A percentile compares a stretch with the other conserved stretches of the same genome.
Evolutionary conservation across 352 stramenopile species (phyloP).

Genomic region (Blastocystis sp.): DNA sequence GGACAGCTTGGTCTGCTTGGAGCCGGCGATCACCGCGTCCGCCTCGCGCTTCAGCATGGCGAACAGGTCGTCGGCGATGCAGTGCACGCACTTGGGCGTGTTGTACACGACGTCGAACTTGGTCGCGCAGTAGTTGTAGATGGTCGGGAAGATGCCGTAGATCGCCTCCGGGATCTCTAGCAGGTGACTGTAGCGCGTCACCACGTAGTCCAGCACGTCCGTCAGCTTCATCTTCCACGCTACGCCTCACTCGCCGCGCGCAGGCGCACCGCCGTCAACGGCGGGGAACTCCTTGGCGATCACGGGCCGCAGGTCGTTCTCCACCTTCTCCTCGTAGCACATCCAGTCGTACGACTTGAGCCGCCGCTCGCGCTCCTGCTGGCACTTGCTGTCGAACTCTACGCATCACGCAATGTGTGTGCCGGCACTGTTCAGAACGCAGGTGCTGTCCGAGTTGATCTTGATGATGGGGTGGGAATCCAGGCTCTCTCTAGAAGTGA

Average conservation of each 20-base stretch:
- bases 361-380: not conserved
- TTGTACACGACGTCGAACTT: conserved; percentile 62
- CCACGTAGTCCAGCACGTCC: conserved; percentile 57
- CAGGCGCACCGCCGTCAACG: not conserved
- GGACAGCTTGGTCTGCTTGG: not conserved
- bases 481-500: conserved; percentile 15
- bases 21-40: conserved; percentile 4
- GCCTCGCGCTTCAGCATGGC: conserved; percentile 51
- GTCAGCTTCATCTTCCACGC: conserved; percentile 8
- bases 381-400: conserved; percentile 15
- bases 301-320: not conserved
- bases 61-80: conserved; percentile 40
- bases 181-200: conserved; percentile 50
- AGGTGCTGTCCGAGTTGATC: conserved; percentile 12
- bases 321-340: conserved; percentile 10
- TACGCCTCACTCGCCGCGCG: not conserved
- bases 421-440: conserved; percentile 8
- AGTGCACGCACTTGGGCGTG: conserved; percentile 51
- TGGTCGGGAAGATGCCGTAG: conserved; percentile 29
- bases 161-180: conserved; percentile 36
- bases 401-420: not conserved
- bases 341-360: conserved; percentile 43
- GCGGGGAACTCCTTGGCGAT: conserved; percentile 3
- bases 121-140: conserved; percentile 25
- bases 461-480: conserved; percentile 49